These are phyloP conservation scores for Ensete ventricosum DNA, from an alignment of 176 grass and related monocot genomes.

Conservation along the genomic window DNA sequence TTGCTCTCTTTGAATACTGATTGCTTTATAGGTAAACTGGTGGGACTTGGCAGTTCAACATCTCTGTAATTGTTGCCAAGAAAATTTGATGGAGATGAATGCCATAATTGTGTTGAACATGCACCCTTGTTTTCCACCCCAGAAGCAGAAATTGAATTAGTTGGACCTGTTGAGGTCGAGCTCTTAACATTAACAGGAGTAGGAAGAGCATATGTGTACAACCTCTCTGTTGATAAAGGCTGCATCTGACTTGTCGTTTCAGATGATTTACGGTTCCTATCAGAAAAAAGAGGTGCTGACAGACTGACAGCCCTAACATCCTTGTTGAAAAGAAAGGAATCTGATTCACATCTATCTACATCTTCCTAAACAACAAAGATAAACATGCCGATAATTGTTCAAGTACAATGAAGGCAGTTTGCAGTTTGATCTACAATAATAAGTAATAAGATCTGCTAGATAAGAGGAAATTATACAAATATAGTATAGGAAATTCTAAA, in stretches of 20 bases:
- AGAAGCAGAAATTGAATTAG: slow-evolving; percentile 32
- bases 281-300: slow-evolving; percentile 68
- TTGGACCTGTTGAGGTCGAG: slow-evolving; percentile 31
- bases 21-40: slow-evolving; percentile 43
- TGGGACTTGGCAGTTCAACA: slow-evolving; percentile 53
- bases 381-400: not conserved
- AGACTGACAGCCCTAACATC: slow-evolving; percentile 42
- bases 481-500: not conserved
- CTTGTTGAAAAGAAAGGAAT: slow-evolving; percentile 31
- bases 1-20: slow-evolving; percentile 78
- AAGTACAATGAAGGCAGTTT: not conserved
- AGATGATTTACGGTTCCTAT: slow-evolving; percentile 49
- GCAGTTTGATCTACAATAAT: not conserved
- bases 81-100: slow-evolving; percentile 74
- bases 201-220: slow-evolving; percentile 73
- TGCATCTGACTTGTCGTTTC: slow-evolving; percentile 55
- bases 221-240: slow-evolving; percentile 58
- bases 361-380: slow-evolving; percentile 32
- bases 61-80: slow-evolving; percentile 41
- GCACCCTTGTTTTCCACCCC: slow-evolving; percentile 31
- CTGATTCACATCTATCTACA: slow-evolving; percentile 45
- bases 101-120: slow-evolving; percentile 21
- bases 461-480: not conserved
- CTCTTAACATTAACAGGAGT: slow-evolving; percentile 50
- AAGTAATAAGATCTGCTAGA: not conserved